A percentile compares a stretch with the other conserved stretches of the same genome.
These are phyloP conservation scores for Luffa aegyptiaca DNA, from an alignment of 306 rosid species.

Conservation along the genomic window DNA sequence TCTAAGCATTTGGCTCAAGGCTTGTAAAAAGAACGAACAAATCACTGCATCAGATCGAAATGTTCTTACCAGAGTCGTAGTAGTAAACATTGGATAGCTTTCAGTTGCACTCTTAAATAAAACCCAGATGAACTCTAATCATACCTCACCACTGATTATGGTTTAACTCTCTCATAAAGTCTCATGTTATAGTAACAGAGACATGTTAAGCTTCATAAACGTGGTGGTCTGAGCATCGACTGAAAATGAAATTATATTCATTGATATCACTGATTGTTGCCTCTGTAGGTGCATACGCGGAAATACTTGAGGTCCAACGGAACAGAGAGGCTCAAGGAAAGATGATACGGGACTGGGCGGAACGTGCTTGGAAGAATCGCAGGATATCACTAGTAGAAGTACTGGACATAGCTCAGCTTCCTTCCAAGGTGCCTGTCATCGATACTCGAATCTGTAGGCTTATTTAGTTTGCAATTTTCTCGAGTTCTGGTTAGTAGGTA, in stretches of 20 bases:
- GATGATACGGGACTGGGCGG: constrained; percentile 47
- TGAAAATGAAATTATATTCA: not conserved
- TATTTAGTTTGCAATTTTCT: constrained; percentile 22
- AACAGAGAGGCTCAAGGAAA: constrained; percentile 69
- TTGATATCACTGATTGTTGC: not conserved
- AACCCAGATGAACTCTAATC: not conserved
- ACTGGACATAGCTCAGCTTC: constrained; percentile 38
- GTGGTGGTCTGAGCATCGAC: not conserved
- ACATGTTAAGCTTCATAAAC: not conserved
- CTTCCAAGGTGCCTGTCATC: constrained; percentile 29
- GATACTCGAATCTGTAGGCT: constrained; percentile 68
- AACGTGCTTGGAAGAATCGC: constrained; percentile 47
- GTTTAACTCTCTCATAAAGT: not conserved
- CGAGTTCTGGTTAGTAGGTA: constrained; percentile 7
- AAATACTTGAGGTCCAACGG: constrained; percentile 60
- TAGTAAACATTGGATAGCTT: not conserved
- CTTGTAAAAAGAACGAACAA: not conserved
- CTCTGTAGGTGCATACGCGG: constrained; percentile 62
- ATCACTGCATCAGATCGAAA: not conserved
- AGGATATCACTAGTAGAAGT: constrained; percentile 63
- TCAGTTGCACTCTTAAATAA: not conserved
- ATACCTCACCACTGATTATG: not conserved
- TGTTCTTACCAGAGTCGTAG: not conserved
- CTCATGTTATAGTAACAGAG: not conserved
- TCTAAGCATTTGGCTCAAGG: not conserved